Conservation (phyloP, 129 eudicot genomes). For the Flaveria sonorensis region DNA sequence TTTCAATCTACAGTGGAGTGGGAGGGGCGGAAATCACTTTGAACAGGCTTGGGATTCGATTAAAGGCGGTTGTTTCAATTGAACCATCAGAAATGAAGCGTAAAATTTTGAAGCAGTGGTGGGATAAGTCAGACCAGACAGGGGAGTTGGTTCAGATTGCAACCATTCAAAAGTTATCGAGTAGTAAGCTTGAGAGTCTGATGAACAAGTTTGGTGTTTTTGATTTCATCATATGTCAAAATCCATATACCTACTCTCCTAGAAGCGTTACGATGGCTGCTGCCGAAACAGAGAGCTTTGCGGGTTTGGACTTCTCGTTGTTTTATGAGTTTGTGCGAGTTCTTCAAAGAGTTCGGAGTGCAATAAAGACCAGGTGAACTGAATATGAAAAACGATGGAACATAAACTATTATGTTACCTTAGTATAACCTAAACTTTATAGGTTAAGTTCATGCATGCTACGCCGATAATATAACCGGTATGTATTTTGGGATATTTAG, state of each 20-base stretch:
- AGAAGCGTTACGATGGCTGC: slow-evolving; percentile 30
- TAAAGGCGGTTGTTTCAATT: slow-evolving; percentile 73
- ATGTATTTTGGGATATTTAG: no score
- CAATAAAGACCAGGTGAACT: slow-evolving; percentile 29
- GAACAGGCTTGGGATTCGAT: slow-evolving; percentile 68
- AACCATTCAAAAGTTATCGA: slow-evolving; percentile 52
- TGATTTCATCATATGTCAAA: slow-evolving; percentile 79
- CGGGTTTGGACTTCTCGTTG: slow-evolving; percentile 60
- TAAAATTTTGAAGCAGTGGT: slow-evolving; percentile 70
- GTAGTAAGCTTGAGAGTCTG: slow-evolving; percentile 59
- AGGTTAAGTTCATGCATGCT: no score
- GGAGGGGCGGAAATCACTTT: slow-evolving; percentile 92
- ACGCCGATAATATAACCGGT: no score
- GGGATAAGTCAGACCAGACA: slow-evolving; percentile 60
- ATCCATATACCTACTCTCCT: slow-evolving; percentile 44
- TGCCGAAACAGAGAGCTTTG: slow-evolving; percentile 35
- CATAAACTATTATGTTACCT: no score
- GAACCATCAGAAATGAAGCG: slow-evolving; percentile 73
- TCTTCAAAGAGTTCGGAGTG: slow-evolving; percentile 66
- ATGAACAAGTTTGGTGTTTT: slow-evolving; percentile 59
- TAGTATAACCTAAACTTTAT: no score
- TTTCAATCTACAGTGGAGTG: slow-evolving; percentile 76
- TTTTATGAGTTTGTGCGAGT: slow-evolving; percentile 87
- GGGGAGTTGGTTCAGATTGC: slow-evolving; percentile 90
- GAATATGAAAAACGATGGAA: no score